Base-by-base conservation (phyloP, 345 rosid genomes). In the Microcos paniculata region DNA sequence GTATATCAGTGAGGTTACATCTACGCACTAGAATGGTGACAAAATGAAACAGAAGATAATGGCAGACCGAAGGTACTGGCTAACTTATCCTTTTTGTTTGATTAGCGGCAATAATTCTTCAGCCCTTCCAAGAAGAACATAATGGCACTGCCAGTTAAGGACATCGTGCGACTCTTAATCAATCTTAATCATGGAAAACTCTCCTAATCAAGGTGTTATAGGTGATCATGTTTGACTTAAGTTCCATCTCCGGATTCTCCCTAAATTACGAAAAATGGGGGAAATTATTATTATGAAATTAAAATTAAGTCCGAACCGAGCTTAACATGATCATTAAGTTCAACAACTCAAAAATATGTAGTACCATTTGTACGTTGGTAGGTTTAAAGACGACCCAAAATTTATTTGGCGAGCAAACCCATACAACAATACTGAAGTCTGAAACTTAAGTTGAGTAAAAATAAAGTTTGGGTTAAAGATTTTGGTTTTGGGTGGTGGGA, bases 31-130 rank as follows among this genome's bases (percentile, higher is more conserved):
- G 59, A 70, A 70, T 51, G 45, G 45, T 11, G 35, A 5, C 26
- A 75, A 75, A 16, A 40, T 26, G 78, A n/a, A 68, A 56, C 43
- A 35, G 49, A 58, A 40, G 68, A 38, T 49, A 33, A 43, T 69
- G 79, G 69, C 74, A 70, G 56, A 24, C 46, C 45, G 38, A 46
- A 10, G 10, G 23, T 6, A 69, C 48, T 26, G 64, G 24, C 33
- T 38, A 58, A 19, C 40, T 43, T 23, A 24, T 28, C 42, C n/a
- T 12, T 52, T 67, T 70, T 4, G 59, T 70, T 33, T 31, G 26
- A 19, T 18, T 51, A 28, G 13, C 4, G 26, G 15, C 59, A 30
- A 46, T 46, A 26, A 46, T 30, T 12, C 6, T 23, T 16, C 14
- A 12, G 12, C 10, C 55, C 12, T 5, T 1, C 4, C 7, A 46